Evolutionary conservation across 192 early-diverging fungal species (phyloP), one percentile per base, ranked within the genome.

Genomic region (Coemansia sp.): DNA sequence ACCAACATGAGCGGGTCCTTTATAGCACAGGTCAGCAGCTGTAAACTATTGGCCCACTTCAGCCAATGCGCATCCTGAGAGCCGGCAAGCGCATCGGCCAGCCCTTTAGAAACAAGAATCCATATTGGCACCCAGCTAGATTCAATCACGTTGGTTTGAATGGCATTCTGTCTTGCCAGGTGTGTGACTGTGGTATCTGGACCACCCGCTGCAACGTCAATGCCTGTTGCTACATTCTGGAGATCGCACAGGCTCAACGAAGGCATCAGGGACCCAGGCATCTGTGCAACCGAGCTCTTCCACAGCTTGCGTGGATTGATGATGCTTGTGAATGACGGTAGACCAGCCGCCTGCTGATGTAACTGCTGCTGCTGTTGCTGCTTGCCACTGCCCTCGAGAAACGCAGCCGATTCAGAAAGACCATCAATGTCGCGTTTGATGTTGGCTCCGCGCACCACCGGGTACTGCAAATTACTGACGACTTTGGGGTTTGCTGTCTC

Each of bases 311-410:
- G 66, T 24, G 78, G 73, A 21, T 68, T 73, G 43, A 82, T 76
- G 43, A 82, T 82, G 65, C 68, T 82, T 33, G 71, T 73, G 24
- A 82, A 82, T 39, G 79, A 72, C 60, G 76, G 71, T 23, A 67
- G 23, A 7, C 57, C 34, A 59, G 18, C 12, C 38, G 33, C 20
- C 15, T 21, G 53, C 36, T 66, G 6, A 30, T 45, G 39, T 8
- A 23, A 23, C 21, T 57, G 39, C 39, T 41, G 39, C 12, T 41
- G 39, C 39, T 41, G 1, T 33, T 45, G 48, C 35, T 61, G 64
- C n/a, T 62, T 26, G 6, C 21, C 39, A 5, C 24, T 57, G 6
- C 38, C 26, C 14, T 45, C 24, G 23, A 62, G 43, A 0, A 66
- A 57, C 6, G 21, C 10, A 10, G 15, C 53, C 7, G 39, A 23